phyloP scores from a whole-genome alignment of 2,329 filamentous ascomycete genomes.

The Fusarium gaditjirri region DNA sequence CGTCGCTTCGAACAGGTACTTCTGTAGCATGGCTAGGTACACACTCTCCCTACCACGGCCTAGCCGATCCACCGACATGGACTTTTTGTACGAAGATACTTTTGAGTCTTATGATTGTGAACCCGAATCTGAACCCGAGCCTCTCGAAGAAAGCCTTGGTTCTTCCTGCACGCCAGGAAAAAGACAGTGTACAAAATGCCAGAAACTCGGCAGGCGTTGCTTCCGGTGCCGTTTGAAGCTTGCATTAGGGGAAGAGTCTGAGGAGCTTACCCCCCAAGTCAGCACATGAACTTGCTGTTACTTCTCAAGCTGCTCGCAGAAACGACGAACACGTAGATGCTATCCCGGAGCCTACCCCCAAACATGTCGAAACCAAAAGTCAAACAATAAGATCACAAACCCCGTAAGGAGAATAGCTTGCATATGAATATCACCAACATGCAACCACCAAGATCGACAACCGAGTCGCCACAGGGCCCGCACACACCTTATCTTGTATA shows the following conservation, averaged over 20 bases:
- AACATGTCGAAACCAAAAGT: background rate
- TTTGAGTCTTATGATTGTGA: background rate
- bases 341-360: background rate
- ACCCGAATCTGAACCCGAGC: background rate
- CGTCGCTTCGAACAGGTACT: background rate
- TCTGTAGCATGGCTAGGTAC: background rate
- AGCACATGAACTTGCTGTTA: background rate
- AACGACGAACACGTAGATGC: background rate
- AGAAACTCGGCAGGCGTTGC: slow-evolving; percentile 1
- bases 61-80: background rate
- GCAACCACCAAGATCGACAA: background rate
- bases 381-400: background rate
- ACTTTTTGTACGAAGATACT: background rate
- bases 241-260: background rate
- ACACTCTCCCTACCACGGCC: background rate
- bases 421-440: slow-evolving; percentile 1
- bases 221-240: background rate
- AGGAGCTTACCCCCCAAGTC: background rate
- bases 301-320: background rate
- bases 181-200: background rate
- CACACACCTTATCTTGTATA: background rate
- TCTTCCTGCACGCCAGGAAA: background rate
- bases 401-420: background rate
- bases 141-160: background rate
- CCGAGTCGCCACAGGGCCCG: slow-evolving; percentile 9